A percentile compares a stretch with the other conserved stretches of the same genome.
These are phyloP conservation scores for Solanum peruvianum DNA, from an alignment of 257 asterid genomes.

Conservation along the genomic window DNA sequence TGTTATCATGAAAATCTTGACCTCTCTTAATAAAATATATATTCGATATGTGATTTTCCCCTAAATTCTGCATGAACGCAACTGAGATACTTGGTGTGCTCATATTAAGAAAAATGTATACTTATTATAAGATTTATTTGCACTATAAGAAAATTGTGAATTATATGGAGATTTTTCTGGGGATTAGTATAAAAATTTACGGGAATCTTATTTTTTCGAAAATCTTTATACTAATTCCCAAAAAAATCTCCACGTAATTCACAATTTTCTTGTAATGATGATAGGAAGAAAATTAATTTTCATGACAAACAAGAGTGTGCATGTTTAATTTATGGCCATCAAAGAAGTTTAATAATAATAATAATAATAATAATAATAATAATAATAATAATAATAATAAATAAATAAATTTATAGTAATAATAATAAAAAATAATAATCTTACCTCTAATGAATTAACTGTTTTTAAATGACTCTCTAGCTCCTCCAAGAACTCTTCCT, in stretches of 20 bases:
- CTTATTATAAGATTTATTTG: not conserved
- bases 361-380: not conserved
- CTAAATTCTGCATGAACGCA: not conserved
- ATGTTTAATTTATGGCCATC: not conserved
- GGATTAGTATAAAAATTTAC: no score
- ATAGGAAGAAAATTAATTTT: no score
- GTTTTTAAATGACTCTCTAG: conserved; percentile 19
- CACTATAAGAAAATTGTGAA: no score
- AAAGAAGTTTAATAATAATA: not conserved
- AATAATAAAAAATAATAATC: not conserved
- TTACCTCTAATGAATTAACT: conserved; percentile 34
- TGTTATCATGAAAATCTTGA: not conserved
- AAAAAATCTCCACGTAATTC: no score
- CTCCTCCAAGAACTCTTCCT: conserved; percentile 24
- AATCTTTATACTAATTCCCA: no score
- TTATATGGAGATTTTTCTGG: no score
- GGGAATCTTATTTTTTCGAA: no score
- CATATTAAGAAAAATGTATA: not conserved
- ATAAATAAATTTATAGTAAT: no score
- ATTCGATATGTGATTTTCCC: not conserved
- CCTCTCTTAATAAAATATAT: not conserved
- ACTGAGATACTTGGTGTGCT: not conserved
- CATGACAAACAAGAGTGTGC: not conserved
- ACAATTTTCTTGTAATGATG: not conserved
- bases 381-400: not conserved